These are phyloP conservation scores for Russula sp. DNA, from an alignment of 768 basidiomycete species.

Conservation along the genomic window DNA sequence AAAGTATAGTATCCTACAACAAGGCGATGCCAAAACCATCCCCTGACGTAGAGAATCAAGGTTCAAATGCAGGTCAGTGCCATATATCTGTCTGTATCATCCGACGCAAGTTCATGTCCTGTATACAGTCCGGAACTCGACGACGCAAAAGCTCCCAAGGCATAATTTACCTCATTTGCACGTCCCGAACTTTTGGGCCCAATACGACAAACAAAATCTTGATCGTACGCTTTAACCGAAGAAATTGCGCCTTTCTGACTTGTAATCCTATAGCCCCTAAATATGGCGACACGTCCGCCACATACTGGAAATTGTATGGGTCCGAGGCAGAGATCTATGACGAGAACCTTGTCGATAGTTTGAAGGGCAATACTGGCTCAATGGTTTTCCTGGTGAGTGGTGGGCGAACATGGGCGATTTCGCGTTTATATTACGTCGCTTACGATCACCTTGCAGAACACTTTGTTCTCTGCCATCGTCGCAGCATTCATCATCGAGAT, in stretches of 20 bases:
- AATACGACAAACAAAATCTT: neutral
- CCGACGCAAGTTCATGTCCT: too few relatives aligned
- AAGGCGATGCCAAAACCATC: too few relatives aligned
- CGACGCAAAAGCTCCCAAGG: too few relatives aligned
- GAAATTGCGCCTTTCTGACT: neutral
- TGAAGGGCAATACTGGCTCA: constrained; percentile 24
- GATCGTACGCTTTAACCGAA: neutral
- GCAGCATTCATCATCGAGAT: constrained; percentile 30
- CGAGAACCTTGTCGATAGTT: constrained; percentile 18
- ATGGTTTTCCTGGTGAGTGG: constrained; percentile 28
- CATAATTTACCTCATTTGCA: too few relatives aligned
- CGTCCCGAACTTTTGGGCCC: too few relatives aligned
- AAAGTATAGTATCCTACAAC: too few relatives aligned
- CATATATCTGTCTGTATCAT: too few relatives aligned
- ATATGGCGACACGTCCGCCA: constrained; percentile 20
- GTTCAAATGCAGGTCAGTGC: too few relatives aligned
- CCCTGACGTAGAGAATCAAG: too few relatives aligned
- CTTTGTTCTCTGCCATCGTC: constrained; percentile 30
- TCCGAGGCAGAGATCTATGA: constrained; percentile 23
- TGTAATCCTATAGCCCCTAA: neutral
- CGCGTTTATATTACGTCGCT: neutral
- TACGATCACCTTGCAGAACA: constrained; percentile 5
- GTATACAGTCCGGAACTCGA: too few relatives aligned
- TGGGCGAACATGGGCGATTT: neutral
- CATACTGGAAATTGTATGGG: constrained; percentile 28